Evolutionary conservation across 2,329 filamentous ascomycete species (phyloP), one percentile per base, ranked within the genome.

Genomic region (Aspergillus novofumigatus): DNA sequence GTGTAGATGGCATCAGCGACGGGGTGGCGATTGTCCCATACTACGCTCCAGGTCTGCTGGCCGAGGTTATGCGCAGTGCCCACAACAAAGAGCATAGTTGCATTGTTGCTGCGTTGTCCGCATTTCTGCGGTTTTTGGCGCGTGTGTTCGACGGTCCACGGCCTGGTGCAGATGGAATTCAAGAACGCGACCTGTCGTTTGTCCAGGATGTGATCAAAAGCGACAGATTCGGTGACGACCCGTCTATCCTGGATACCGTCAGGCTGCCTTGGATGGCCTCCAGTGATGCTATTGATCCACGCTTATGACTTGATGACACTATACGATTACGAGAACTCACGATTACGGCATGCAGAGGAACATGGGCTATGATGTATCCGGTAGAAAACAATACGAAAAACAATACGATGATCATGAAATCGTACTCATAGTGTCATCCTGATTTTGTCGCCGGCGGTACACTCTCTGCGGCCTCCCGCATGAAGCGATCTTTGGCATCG

Each of bases 41-140:
- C 35, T 77, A 77, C 45, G 72, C 73, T 58, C 74, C 75, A 2
- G 73, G 72, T 1, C 63, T 75, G 11, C 61, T 74, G 26, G 65
- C 66, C 5, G 68, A 70, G 45, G 67, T 64, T 0, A 62, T 75
- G 38, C 38, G 52, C 5, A 62, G 69, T 50, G 58, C 55, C 17
- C 62, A 53, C 1, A 60, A 64, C 41, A 54, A 64, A 9, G 62
- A 53, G 8, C 58, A 61, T 20, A 50, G 9, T 4, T 5, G 10
- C 17, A 28, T 49, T 0, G n/a, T 58, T 7, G n/a, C 23, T 26
- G 48, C 47, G 3, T n/a, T 62, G 47, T 23, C n/a, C 21, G 58
- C 56, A 5, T 60, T 59, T 41, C 55, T 64, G 54, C n/a, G 38
- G 14, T 58, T 64, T 35, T 51, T 64, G 3, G 60, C 58, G 2